Base-by-base conservation (phyloP, 2,329 filamentous ascomycete species). In the Aspergillus sclerotialis region DNA sequence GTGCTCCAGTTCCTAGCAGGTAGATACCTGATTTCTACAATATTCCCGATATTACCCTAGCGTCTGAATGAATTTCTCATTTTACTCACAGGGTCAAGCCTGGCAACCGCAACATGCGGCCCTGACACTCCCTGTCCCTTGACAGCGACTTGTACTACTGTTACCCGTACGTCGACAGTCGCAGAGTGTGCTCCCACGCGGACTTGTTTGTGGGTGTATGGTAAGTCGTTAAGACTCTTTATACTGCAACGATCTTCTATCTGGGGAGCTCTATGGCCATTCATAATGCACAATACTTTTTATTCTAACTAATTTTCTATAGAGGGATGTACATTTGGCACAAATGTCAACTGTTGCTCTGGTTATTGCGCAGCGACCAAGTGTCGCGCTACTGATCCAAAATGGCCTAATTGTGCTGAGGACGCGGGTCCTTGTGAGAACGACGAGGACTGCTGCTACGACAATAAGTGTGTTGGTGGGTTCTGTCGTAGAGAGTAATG, bases 391-490 rank as follows among this genome's bases (percentile, higher is more conserved):
- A 56, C 52, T 1, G 52, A 56, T 33, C 21, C 38, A 3, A 33
- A 48, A n/a, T 55, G 52, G 52, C 50, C 53, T 0, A 28, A 21
- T 7, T 56, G 53, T 14, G 42, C 42, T 5, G 54, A 56, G 37
- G 50, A 55, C 35, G 34, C 43, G 25, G 48, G 46, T 7, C 39
- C 44, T 13, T 56, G 52, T 17, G 25, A 45, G n/a, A 32, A 27
- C 2, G 51, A 56, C 34, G 44, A 44, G 21, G 46, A 52, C 21
- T 56, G 52, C 28, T 57, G 54, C 18, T 55, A 57, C 38, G 43
- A 40, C 11, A 55, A 53, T 38, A 32, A 33, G 14, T 55, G 51
- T 41, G 36, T 50, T 3, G 33, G 43, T 3, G 52, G 50, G 1
- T 33, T 53, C 17, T 55, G 53, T 30, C 33, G 32, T 9, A 33